Base-by-base conservation (phyloP, 2,329 filamentous ascomycete species). In the Fusarium sp. region DNA sequence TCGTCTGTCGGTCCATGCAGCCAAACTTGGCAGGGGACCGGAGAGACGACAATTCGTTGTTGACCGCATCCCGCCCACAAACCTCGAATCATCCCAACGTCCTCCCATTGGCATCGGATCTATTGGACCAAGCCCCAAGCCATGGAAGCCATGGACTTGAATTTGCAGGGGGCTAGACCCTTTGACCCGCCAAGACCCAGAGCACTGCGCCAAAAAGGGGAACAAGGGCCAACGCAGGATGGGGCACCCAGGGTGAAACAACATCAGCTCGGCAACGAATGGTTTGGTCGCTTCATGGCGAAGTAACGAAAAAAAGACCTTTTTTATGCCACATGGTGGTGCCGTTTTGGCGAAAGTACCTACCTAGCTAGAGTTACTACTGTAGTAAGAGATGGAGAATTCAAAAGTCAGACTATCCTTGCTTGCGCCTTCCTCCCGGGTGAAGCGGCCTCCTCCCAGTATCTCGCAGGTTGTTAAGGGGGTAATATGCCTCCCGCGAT, bases 401-500 rank as follows among this genome's bases (percentile, higher is more conserved):
- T 27, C 45, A 50, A n/a, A 18, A 29, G 45, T 52, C 16, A 22
- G 22, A 29, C 27, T 54, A 54, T 40, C 40, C 16, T 27, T 50
- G 42, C 29, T 27, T 50, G 60, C 45, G 18, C 60, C 37, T 62
- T 24, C 31, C 42, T 62, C 34, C 13, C n/a, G 37, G n/a, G 34
- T 27, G 22, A 62, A 62, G 60, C 42, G 42, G 45, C 61, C 42
- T 63, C 61, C 45, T 61, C 9, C 45, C 24, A 24, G 60, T 54
- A 27, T 62, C 63, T 24, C 66, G 69, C 50, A 67, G 72, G 35
- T 69, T 40, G 63, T n/a, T 27, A 27, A 47, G 61, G 27, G 60
- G 57, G 57, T 73, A 66, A 34, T 64, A 62, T 50, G 73, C 69
- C 42, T 71, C 72, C 57, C 64, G 74, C 11, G 64, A 68, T 45